Evolutionary conservation across 345 rosid species (phyloP).

Genomic region (Eucalyptus microcorys): DNA sequence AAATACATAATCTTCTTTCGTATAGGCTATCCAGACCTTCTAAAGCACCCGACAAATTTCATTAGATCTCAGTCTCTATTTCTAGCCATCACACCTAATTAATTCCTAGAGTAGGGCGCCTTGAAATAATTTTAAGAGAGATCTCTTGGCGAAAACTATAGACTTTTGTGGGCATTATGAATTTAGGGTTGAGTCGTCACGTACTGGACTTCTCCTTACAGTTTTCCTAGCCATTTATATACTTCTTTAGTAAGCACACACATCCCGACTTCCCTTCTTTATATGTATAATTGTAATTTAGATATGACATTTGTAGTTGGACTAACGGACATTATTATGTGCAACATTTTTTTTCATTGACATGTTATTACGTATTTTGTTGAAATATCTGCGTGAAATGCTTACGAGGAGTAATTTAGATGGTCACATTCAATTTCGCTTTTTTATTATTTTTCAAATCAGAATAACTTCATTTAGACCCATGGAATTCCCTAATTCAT

Average conservation of each 20-base stretch:
- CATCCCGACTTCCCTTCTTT: background rate
- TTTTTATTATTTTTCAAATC: background rate
- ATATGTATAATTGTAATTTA: background rate
- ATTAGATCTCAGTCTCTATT: background rate
- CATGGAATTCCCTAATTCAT: background rate
- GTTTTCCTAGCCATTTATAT: background rate
- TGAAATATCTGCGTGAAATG: background rate
- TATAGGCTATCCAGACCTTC: background rate
- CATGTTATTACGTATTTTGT: background rate
- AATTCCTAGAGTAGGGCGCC: background rate
- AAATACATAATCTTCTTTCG: background rate
- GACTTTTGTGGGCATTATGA: background rate
- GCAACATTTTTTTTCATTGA: background rate
- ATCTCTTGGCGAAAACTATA: background rate
- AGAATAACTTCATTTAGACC: background rate
- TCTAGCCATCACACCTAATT: background rate
- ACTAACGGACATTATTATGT: background rate
- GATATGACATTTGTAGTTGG: background rate
- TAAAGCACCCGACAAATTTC: background rate
- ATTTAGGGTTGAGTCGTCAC: background rate
- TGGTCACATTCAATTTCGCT: background rate
- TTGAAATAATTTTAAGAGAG: background rate
- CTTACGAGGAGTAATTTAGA: background rate
- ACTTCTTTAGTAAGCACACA: background rate
- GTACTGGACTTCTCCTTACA: background rate